phyloP scores from a whole-genome alignment of 306 rosid species.

The Sphenostylis stenocarpa region DNA sequence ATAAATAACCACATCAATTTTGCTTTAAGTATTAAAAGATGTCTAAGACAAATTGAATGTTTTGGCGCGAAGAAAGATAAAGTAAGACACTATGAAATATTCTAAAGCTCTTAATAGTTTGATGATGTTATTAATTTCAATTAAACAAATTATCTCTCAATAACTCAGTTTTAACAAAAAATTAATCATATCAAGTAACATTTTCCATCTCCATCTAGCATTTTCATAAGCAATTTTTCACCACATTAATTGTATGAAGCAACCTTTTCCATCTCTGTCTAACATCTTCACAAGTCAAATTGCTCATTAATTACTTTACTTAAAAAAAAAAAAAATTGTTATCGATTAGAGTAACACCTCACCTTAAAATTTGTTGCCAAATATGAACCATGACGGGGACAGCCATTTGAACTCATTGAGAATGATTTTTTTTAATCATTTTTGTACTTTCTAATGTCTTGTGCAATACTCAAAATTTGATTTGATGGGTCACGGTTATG shows the following conservation, averaged over 20 bases:
- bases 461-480: neutral
- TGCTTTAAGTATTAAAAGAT: no score
- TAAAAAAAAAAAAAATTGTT: neutral
- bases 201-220: no score
- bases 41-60: no score
- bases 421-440: neutral
- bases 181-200: neutral
- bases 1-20: no score
- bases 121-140: no score
- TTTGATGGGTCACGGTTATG: neutral
- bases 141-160: neutral
- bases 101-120: no score
- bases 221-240: no score
- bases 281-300: no score
- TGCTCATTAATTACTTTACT: neutral
- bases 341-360: neutral
- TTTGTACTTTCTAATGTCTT: neutral
- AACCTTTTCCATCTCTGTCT: no score
- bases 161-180: neutral
- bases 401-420: neutral
- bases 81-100: no score
- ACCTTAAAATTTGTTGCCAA: neutral
- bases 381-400: neutral
- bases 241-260: no score
- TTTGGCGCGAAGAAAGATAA: no score